Conservation (phyloP, 257 asterid species). For the Hygrophila difformis region DNA sequence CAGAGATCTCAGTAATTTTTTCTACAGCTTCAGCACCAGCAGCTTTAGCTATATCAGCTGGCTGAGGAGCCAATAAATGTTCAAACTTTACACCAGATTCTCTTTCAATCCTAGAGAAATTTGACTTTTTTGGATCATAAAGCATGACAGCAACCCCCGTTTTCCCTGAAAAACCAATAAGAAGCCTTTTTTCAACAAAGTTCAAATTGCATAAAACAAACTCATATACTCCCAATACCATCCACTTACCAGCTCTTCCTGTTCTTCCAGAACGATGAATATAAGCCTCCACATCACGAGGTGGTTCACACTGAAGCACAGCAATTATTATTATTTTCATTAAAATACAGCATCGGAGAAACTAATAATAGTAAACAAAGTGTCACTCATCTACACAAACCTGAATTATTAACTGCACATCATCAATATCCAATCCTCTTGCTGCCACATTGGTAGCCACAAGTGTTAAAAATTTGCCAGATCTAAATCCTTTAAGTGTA, state of each 20-base stretch:
- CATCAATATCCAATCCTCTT: conserved; percentile 90
- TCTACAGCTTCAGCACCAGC: conserved; percentile 84
- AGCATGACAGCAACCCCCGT: conserved; percentile 92
- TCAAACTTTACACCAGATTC: conserved; percentile 95
- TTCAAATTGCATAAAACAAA: neutral
- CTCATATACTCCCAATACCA: conserved; percentile 7
- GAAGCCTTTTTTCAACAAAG: conserved; percentile 1
- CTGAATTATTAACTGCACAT: conserved; percentile 96
- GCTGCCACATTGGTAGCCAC: conserved; percentile 99
- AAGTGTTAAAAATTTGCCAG: conserved; percentile 72
- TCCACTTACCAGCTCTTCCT: conserved; percentile 80
- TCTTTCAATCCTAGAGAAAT: conserved; percentile 76
- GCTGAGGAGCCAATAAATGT: conserved; percentile 92
- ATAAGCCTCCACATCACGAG: conserved; percentile 93
- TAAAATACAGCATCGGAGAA: neutral
- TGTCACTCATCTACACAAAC: too few relatives aligned
- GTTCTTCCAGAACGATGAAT: conserved; percentile 99
- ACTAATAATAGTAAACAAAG: conserved; percentile 1
- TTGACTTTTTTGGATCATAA: conserved; percentile 85
- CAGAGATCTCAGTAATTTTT: conserved; percentile 57
- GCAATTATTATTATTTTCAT: conserved; percentile 11
- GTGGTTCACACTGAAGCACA: conserved; percentile 81
- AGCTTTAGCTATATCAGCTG: conserved; percentile 84
- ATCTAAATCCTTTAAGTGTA: conserved; percentile 79
- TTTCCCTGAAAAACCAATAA: conserved; percentile 46